Conservation (phyloP, 768 basidiomycete genomes). For the Porpolomopsis calyptriformis region DNA sequence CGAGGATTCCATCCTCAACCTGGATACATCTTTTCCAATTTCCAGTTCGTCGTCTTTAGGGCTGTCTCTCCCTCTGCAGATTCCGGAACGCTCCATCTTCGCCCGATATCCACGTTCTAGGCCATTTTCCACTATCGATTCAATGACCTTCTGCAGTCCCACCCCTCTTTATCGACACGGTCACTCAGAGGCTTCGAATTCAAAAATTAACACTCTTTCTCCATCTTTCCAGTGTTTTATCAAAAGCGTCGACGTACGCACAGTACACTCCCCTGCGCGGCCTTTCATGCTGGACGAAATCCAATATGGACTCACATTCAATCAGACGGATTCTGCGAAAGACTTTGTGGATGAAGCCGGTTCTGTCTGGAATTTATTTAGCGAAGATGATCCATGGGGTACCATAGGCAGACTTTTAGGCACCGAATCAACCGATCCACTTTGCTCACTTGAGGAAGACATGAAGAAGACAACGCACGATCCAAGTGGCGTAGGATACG, state of each 20-base stretch:
- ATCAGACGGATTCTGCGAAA: constrained; percentile 2
- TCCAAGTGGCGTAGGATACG: neutral
- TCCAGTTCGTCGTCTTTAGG: constrained; percentile 9
- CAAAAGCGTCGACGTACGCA: no score
- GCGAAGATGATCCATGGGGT: constrained; percentile 35
- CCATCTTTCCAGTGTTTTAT: no score
- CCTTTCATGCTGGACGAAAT: no score
- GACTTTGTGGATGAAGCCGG: constrained; percentile 2
- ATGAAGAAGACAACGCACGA: neutral
- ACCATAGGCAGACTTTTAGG: constrained; percentile 34
- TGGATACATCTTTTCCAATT: constrained; percentile 5
- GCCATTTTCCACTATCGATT: neutral
- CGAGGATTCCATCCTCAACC: neutral
- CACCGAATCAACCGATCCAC: constrained; percentile 5
- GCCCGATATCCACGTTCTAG: neutral
- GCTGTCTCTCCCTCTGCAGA: constrained; percentile 5
- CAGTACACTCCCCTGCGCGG: no score
- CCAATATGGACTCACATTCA: constrained; percentile 6
- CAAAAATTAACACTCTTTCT: no score
- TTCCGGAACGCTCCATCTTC: constrained; percentile 2
- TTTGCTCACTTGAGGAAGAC: neutral
- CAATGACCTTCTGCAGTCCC: neutral
- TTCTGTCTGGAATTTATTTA: constrained; percentile 26
- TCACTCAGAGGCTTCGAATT: no score
- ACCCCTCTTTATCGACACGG: neutral